phyloP scores from a whole-genome alignment of 768 basidiomycete species.

The Leccinum barrowsii region DNA sequence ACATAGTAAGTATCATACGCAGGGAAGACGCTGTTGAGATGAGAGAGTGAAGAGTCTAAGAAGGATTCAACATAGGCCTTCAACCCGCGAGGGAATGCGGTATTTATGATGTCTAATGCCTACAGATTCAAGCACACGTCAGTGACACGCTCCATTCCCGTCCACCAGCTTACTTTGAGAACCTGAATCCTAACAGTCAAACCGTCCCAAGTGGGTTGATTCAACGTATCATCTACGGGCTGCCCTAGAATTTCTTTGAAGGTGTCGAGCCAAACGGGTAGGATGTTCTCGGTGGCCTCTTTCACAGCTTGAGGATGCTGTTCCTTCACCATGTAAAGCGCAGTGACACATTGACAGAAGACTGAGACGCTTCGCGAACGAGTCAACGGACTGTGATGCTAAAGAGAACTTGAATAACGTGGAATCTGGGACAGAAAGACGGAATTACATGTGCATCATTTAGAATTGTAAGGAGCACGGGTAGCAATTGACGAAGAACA shows the following conservation, averaged over 20 bases:
- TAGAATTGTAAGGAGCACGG: conserved; percentile 77
- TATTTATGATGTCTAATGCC: conserved; percentile 78
- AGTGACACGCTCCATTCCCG: background rate
- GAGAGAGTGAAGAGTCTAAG: conserved; percentile 52
- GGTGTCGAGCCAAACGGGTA: conserved; percentile 90
- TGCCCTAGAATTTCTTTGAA: conserved; percentile 75
- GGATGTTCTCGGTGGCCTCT: conserved; percentile 73
- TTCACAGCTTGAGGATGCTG: conserved; percentile 85
- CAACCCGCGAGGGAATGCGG: conserved; percentile 76
- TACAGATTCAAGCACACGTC: conserved; percentile 28
- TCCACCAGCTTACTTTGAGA: conserved; percentile 59
- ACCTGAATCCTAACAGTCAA: conserved; percentile 77
- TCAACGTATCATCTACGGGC: conserved; percentile 57
- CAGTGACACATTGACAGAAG: conserved; percentile 85
- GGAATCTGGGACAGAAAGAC: background rate
- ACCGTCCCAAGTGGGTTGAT: conserved; percentile 71
- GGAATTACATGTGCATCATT: conserved; percentile 64
- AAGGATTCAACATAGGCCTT: conserved; percentile 60
- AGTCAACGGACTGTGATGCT: conserved; percentile 76
- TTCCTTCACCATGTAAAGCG: conserved; percentile 93
- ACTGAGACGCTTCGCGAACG: conserved; percentile 83
- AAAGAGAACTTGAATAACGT: conserved; percentile 1
- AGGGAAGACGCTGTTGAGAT: conserved; percentile 57
- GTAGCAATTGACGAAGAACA: conserved; percentile 83
- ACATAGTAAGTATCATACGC: conserved; percentile 64